Evolutionary conservation across 1,284 basidiomycete genomes (phyloP).

Genomic region (Rhodotorula sp.): DNA sequence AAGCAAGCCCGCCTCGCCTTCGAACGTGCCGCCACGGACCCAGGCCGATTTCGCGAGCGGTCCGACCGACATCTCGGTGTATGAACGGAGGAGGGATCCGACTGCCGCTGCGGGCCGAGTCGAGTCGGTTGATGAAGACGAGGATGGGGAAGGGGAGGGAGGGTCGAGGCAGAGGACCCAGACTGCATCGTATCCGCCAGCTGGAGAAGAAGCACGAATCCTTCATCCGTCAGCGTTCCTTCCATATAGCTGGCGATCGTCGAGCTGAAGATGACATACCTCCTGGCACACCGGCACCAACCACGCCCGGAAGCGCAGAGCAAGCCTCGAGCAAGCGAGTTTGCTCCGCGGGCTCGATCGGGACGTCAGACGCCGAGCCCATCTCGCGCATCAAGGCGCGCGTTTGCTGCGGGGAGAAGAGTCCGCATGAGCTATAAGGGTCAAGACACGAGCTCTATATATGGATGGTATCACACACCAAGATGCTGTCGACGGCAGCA

Average conservation of each 20-base stretch:
- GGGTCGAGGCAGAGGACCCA: conserved; percentile 84
- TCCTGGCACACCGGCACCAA: conserved; percentile 94
- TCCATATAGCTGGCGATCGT: neutral
- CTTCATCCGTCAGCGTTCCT: too few relatives aligned
- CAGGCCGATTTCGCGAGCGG: conserved; percentile 78
- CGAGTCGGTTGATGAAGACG: conserved; percentile 28
- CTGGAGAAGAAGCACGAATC: conserved; percentile 53
- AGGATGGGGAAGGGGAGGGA: conserved; percentile 27
- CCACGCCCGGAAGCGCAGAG: conserved; percentile 67
- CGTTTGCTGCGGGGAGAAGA: conserved; percentile 58
- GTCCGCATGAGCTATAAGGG: neutral
- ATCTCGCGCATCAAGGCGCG: conserved; percentile 82
- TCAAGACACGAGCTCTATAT: too few relatives aligned
- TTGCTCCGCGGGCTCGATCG: conserved; percentile 90
- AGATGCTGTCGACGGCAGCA: conserved; percentile 9
- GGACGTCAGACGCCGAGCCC: conserved; percentile 74
- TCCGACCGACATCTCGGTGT: conserved; percentile 59
- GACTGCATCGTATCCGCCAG: conserved; percentile 95
- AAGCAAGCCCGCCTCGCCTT: conserved; percentile 22
- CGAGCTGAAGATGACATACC: conserved; percentile 57
- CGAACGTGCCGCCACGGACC: conserved; percentile 56
- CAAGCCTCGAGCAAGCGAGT: conserved; percentile 82
- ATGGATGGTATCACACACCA: neutral
- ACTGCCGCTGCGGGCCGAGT: conserved; percentile 38
- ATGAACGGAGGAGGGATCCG: conserved; percentile 8